Evolutionary conservation across 176 grass and related monocot species (phyloP).

Genomic region (Puya raimondii): DNA sequence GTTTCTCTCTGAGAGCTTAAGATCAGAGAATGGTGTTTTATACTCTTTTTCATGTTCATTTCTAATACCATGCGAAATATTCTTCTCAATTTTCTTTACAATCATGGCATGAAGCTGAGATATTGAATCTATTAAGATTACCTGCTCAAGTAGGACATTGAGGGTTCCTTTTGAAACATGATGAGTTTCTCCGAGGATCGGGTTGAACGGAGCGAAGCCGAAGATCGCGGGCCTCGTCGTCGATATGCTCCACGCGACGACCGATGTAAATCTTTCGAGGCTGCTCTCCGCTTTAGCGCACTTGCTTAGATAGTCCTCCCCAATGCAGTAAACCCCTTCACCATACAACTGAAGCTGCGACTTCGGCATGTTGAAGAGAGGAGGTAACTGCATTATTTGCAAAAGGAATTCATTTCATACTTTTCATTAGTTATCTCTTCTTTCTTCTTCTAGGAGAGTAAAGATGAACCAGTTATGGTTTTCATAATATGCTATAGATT

Average conservation of each 20-base stretch:
- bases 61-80: not conserved
- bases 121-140: conserved; percentile 1
- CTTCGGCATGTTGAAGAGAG: conserved; percentile 95
- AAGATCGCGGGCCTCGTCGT: conserved; percentile 79
- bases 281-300: conserved; percentile 33
- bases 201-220: conserved; percentile 88
- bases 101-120: not conserved
- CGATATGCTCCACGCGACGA: conserved; percentile 83
- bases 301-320: conserved; percentile 39
- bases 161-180: conserved; percentile 62
- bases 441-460: not conserved
- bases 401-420: not conserved
- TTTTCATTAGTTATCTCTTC: not conserved
- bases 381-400: conserved; percentile 46
- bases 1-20: too few relatives aligned
- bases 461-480: too few relatives aligned
- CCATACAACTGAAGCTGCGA: conserved; percentile 93
- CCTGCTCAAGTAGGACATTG: conserved; percentile 86
- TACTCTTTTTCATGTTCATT: too few relatives aligned
- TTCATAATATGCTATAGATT: too few relatives aligned
- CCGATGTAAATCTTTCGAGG: conserved; percentile 49
- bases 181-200: conserved; percentile 87
- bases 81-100: not conserved
- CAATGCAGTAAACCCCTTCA: conserved; percentile 66
- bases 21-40: too few relatives aligned